These are phyloP conservation scores for Colletotrichum australisinense DNA, from an alignment of 2,329 filamentous ascomycete species.

Conservation along the genomic window DNA sequence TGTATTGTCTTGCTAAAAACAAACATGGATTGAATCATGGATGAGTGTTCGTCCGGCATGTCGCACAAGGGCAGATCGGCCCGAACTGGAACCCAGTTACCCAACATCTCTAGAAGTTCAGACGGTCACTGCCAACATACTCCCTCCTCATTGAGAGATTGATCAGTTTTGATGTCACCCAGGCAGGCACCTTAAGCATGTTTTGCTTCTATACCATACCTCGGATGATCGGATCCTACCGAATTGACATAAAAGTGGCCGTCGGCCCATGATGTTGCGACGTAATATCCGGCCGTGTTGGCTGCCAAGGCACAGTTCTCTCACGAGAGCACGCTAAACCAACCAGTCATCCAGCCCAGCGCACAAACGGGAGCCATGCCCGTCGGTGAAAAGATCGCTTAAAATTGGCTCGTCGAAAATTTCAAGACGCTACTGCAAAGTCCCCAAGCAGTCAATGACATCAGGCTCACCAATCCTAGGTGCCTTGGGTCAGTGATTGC, in stretches of 20 bases:
- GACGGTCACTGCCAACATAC: neutral
- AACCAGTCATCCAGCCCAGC: neutral
- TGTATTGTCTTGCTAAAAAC: neutral
- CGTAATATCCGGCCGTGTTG: constrained; percentile 6
- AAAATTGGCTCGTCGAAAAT: neutral
- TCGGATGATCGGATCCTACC: constrained; percentile 25
- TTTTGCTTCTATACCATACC: neutral
- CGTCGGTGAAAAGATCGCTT: constrained; percentile 17
- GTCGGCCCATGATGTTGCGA: constrained; percentile 28
- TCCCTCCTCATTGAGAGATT: neutral
- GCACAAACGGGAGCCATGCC: neutral
- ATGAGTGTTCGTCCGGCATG: neutral
- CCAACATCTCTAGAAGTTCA: neutral
- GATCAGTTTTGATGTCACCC: neutral
- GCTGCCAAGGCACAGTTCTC: constrained; percentile 11
- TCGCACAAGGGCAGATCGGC: neutral
- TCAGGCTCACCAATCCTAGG: constrained; percentile 1
- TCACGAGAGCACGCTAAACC: neutral
- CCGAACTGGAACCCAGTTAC: neutral
- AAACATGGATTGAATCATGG: neutral
- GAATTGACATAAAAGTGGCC: constrained; percentile 22
- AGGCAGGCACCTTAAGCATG: neutral
- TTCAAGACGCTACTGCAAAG: neutral
- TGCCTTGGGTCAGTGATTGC: constrained; percentile 23
- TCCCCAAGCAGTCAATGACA: neutral